Conservation (phyloP, 352 stramenopile species). For the Globisporangium nunn region DNA sequence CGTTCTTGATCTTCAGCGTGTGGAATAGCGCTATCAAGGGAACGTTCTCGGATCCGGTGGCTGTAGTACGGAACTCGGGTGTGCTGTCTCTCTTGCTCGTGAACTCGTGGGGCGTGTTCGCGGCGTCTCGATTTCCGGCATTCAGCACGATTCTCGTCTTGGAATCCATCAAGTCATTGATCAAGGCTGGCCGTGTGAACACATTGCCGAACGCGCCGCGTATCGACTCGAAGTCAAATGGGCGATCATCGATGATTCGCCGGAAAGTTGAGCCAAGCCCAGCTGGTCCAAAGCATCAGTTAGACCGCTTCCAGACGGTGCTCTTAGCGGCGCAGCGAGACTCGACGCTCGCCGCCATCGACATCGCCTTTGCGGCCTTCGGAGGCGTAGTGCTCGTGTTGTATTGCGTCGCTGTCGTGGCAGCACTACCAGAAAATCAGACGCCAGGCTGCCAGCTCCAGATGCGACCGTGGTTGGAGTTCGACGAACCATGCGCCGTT, state of each 20-base stretch:
- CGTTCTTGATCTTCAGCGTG: conserved; percentile 16
- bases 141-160: conserved; percentile 2
- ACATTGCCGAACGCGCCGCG: not conserved
- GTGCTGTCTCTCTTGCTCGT: conserved; percentile 1
- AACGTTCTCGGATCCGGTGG: conserved; percentile 4
- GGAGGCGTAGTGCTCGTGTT: not conserved
- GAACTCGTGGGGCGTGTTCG: conserved; percentile 1
- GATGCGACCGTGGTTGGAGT: conserved; percentile 3
- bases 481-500: conserved; percentile 1
- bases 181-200: not conserved
- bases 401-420: not conserved
- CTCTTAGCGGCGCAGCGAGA: not conserved
- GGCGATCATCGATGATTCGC: not conserved
- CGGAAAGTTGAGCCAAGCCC: not conserved
- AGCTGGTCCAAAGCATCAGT: not conserved
- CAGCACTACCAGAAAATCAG: not conserved
- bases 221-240: not conserved
- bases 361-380: conserved; percentile 2
- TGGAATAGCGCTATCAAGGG: conserved; percentile 10
- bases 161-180: conserved; percentile 7
- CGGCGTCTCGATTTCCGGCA: not conserved
- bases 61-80: not conserved
- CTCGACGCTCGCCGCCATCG: not conserved
- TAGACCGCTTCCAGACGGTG: conserved; percentile 1
- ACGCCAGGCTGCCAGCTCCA: conserved; percentile 3